These are phyloP conservation scores for Starmerella kuoi DNA, from an alignment of 805 yeast genomes.

Conservation along the genomic window DNA sequence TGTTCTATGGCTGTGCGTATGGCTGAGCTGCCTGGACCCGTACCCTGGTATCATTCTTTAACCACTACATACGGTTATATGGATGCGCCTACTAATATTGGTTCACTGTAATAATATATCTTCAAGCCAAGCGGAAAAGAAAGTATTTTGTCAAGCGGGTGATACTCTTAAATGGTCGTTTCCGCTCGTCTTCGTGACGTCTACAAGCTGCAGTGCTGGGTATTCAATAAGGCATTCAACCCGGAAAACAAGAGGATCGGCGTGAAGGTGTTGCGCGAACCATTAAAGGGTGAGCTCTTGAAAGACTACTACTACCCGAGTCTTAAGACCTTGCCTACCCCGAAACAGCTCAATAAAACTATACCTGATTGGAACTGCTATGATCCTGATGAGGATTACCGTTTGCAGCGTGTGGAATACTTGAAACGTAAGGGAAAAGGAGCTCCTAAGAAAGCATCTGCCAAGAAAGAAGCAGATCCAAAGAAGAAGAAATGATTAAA, in stretches of 20 bases:
- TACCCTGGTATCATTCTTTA: no score
- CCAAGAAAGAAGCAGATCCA: constrained; percentile 23
- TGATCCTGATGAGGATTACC: constrained; percentile 22
- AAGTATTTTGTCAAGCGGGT: no score
- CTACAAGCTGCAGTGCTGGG: constrained; percentile 25
- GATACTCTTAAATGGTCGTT: constrained; percentile 12
- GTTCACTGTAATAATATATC: no score
- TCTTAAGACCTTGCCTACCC: constrained; percentile 20
- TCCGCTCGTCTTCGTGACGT: constrained; percentile 23
- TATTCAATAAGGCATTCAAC: constrained; percentile 28
- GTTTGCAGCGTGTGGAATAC: constrained; percentile 22
- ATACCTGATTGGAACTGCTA: constrained; percentile 20
- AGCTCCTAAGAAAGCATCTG: constrained; percentile 26
- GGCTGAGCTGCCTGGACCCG: no score
- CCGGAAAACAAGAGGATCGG: constrained; percentile 28
- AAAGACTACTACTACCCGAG: constrained; percentile 28
- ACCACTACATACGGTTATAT: no score
- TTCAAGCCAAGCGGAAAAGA: no score
- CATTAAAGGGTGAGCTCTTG: constrained; percentile 26
- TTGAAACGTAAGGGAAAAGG: constrained; percentile 26
- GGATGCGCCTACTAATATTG: no score
- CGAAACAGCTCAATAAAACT: constrained; percentile 19
- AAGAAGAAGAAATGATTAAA: constrained; percentile 8
- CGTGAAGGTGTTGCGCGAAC: constrained; percentile 27
- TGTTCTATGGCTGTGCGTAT: no score